Evolutionary conservation across 441 rosid species (phyloP).

Genomic region (Gossypium trilobum): DNA sequence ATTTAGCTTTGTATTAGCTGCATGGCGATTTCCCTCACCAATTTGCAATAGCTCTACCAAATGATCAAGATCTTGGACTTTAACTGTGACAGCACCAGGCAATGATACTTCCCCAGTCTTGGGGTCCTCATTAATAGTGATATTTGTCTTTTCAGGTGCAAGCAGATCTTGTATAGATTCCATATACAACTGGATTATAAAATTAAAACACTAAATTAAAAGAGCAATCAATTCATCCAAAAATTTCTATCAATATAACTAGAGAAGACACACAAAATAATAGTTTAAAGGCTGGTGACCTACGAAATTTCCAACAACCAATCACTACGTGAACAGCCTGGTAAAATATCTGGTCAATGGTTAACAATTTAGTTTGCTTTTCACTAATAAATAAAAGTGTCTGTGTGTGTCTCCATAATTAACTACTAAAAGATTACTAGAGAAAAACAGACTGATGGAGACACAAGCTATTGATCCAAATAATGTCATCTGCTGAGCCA

Average conservation of each 20-base stretch:
- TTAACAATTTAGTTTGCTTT: no score
- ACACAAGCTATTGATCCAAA: no score
- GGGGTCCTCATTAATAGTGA: conserved; percentile 65
- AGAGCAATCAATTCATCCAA: neutral
- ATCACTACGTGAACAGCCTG: neutral
- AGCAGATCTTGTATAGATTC: conserved; percentile 88
- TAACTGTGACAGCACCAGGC: conserved; percentile 56
- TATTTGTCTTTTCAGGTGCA: conserved; percentile 63
- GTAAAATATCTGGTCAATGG: no score
- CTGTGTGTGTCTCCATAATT: no score
- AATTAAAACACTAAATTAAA: neutral
- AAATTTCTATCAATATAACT: neutral
- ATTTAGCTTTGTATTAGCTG: conserved; percentile 80
- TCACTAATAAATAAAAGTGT: no score
- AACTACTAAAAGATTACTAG: no score
- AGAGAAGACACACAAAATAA: neutral
- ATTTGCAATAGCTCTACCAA: conserved; percentile 63
- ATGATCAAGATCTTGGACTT: conserved; percentile 51
- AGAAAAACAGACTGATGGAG: no score
- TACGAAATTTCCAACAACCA: neutral
- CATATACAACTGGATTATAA: conserved; percentile 17
- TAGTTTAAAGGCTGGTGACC: neutral
- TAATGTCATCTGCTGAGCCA: no score
- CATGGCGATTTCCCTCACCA: conserved; percentile 77
- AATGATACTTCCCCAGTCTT: conserved; percentile 73